Conservation (phyloP, 2,329 filamentous ascomycete species). For the Aotearoamyces nothofagi region DNA sequence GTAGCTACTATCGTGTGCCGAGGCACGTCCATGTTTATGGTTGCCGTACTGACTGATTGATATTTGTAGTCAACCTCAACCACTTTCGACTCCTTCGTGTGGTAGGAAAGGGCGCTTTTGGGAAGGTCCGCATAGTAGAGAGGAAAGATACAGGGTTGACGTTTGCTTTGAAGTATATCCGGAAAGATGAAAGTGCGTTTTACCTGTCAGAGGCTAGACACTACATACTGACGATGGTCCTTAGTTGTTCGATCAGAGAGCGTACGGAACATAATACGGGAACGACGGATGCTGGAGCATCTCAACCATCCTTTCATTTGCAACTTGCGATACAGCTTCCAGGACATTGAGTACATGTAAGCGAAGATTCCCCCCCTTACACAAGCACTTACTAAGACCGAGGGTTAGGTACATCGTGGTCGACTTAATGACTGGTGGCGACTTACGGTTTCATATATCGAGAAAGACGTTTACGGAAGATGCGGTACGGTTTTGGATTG, state of each 20-base stretch:
- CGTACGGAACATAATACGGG: conserved; percentile 93
- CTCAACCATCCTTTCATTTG: conserved; percentile 96
- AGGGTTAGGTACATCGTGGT: conserved; percentile 75
- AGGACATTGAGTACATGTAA: conserved; percentile 97
- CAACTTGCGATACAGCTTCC: conserved; percentile 96
- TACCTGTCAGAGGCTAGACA: neutral
- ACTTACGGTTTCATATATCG: conserved; percentile 93
- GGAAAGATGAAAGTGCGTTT: conserved; percentile 84
- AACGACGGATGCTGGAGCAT: conserved; percentile 95
- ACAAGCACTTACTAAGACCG: conserved; percentile 11
- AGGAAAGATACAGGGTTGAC: conserved; percentile 87
- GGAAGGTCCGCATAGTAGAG: conserved; percentile 97
- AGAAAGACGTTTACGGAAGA: conserved; percentile 97
- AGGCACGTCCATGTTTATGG: neutral
- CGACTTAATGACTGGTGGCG: conserved; percentile 94
- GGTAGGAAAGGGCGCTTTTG: conserved; percentile 94
- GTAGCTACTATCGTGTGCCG: conserved; percentile 9
- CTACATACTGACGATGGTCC: conserved; percentile 9
- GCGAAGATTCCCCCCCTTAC: conserved; percentile 18
- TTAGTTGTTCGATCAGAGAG: conserved; percentile 93
- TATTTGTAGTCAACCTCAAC: conserved; percentile 70
- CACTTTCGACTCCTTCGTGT: conserved; percentile 92
- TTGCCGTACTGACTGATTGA: conserved; percentile 3
- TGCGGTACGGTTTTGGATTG: conserved; percentile 91
- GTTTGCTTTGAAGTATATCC: conserved; percentile 95